These are phyloP conservation scores for Glaciozyma martinii DNA, from an alignment of 768 basidiomycete species.

Conservation along the genomic window DNA sequence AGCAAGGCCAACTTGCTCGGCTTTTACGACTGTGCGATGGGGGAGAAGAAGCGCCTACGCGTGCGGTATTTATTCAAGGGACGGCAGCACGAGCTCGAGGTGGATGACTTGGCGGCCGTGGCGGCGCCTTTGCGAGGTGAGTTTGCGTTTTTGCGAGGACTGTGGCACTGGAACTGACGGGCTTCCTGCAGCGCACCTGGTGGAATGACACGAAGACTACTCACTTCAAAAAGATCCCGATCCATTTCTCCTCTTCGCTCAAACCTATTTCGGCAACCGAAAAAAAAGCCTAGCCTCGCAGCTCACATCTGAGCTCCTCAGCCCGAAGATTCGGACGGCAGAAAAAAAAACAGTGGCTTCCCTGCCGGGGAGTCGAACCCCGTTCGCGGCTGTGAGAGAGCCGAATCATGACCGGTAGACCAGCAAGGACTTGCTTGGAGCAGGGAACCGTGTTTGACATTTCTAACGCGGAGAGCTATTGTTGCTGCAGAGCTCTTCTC, in stretches of 20 bases:
- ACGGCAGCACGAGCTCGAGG: constrained; percentile 63
- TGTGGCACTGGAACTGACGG: no score
- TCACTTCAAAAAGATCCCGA: no score
- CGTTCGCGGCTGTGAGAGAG: constrained; percentile 23
- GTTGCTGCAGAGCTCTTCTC: no score
- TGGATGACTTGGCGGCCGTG: constrained; percentile 59
- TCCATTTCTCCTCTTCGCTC: no score
- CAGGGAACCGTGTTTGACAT: no score
- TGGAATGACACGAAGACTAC: no score
- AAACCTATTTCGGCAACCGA: no score
- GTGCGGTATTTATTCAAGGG: constrained; percentile 70
- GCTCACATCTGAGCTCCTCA: no score
- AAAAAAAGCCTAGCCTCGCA: no score
- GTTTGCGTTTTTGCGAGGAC: not conserved
- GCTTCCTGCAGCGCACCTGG: no score
- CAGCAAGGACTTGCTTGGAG: constrained; percentile 5
- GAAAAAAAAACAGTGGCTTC: constrained; percentile 6
- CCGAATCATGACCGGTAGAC: constrained; percentile 22
- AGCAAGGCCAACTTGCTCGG: constrained; percentile 71
- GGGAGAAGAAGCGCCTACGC: constrained; percentile 58
- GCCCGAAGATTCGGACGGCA: no score
- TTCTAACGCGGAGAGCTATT: no score
- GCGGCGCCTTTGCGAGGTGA: constrained; percentile 49
- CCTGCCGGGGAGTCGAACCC: constrained; percentile 21
- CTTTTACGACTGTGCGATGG: constrained; percentile 77